Conservation (phyloP, 2,329 filamentous ascomycete species). For the Proliferodiscus dingleyae region DNA sequence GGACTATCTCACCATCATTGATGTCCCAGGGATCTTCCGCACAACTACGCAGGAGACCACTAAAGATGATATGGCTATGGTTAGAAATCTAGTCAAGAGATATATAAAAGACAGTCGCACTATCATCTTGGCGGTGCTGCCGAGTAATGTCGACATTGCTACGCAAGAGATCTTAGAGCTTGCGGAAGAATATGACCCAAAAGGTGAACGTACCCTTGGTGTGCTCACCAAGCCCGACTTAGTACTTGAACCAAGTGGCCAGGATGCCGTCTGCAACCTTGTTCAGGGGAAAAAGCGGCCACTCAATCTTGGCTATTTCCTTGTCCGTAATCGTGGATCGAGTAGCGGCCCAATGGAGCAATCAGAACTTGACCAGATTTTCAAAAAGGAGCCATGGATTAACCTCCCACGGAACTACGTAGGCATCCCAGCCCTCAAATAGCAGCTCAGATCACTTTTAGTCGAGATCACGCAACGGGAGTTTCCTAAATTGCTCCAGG, state of each 20-base stretch:
- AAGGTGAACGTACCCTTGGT: slow-evolving; percentile 36
- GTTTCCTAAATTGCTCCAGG: slow-evolving; percentile 11
- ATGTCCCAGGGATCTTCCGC: slow-evolving; percentile 54
- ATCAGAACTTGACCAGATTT: slow-evolving; percentile 10
- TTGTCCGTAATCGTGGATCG: slow-evolving; percentile 31
- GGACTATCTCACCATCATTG: slow-evolving; percentile 52
- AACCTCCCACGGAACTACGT: slow-evolving; percentile 12
- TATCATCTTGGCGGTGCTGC: slow-evolving; percentile 17
- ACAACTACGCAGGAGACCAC: slow-evolving; percentile 26
- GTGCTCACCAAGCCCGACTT: slow-evolving; percentile 57
- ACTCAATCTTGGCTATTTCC: slow-evolving; percentile 14
- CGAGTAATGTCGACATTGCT: slow-evolving; percentile 26
- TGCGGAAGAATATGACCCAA: slow-evolving; percentile 37
- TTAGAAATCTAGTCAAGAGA: slow-evolving; percentile 42
- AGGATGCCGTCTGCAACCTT: slow-evolving; percentile 27
- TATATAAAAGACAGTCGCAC: slow-evolving; percentile 50
- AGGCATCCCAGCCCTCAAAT: slow-evolving; percentile 15
- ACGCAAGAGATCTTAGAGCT: slow-evolving; percentile 33
- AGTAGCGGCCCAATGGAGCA: slow-evolving; percentile 5
- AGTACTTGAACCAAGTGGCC: slow-evolving; percentile 38
- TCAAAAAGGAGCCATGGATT: slow-evolving; percentile 11
- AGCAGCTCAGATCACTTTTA: slow-evolving; percentile 10
- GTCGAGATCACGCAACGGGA: slow-evolving; percentile 11
- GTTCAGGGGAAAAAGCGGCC: slow-evolving; percentile 11
- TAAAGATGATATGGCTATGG: slow-evolving; percentile 38